These are phyloP conservation scores for Alternaria sp. DNA, from an alignment of 2,329 filamentous ascomycete species.

Conservation along the genomic window DNA sequence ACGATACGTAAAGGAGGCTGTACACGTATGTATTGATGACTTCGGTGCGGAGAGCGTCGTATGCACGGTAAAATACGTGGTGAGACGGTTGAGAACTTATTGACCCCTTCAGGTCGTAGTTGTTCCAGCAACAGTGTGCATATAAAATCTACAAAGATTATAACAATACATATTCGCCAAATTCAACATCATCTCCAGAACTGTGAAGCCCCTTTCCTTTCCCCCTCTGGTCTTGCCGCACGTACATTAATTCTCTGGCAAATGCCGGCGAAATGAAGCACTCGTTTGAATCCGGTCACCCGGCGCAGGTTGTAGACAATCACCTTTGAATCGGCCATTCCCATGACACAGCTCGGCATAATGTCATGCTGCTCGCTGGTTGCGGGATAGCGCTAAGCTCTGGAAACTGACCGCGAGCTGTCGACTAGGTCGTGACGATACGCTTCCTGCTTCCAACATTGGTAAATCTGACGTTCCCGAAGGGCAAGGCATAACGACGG, in stretches of 20 bases:
- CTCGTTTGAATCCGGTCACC: not conserved
- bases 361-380: not conserved
- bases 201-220: not conserved
- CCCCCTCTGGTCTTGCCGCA: not conserved
- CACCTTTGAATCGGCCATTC: not conserved
- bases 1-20: not conserved
- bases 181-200: not conserved
- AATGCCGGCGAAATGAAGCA: not conserved
- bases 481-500: not conserved
- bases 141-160: not conserved
- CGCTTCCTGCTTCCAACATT: not conserved
- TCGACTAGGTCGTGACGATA: not conserved
- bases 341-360: not conserved
- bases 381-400: not conserved
- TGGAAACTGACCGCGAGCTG: not conserved
- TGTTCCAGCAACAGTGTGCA: not conserved
- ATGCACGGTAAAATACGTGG: not conserved
- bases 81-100: not conserved
- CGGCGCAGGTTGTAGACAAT: not conserved
- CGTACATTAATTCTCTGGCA: not conserved
- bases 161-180: conserved; percentile 1
- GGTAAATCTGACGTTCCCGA: not conserved
- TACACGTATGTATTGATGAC: not conserved
- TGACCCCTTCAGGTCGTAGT: not conserved
- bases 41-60: not conserved